These are phyloP conservation scores for Diplosphaera chodatii DNA, from an alignment of 139 green algal genomes.

Conservation along the genomic window DNA sequence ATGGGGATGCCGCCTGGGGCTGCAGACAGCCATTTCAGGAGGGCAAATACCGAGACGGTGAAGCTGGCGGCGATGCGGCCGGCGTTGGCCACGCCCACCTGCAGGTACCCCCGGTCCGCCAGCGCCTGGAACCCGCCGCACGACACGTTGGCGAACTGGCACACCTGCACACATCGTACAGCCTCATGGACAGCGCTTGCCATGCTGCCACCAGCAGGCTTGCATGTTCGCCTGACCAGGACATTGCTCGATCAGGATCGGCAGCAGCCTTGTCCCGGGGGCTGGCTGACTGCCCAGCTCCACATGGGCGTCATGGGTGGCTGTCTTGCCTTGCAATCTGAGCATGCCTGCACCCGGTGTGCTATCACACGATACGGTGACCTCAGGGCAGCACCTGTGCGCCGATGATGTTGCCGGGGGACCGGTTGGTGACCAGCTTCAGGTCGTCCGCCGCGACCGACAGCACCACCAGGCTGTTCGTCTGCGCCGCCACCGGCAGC, in stretches of 20 bases:
- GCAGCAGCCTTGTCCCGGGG: too few species aligned
- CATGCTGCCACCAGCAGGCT: too few species aligned
- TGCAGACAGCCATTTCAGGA: not conserved
- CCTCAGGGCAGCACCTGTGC: constrained; percentile 9
- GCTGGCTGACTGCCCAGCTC: too few species aligned
- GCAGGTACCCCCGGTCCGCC: constrained; percentile 50
- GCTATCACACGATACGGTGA: too few species aligned
- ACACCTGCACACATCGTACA: constrained; percentile 27
- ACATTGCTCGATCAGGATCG: not conserved
- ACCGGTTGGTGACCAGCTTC: constrained; percentile 47
- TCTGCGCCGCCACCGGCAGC: constrained; percentile 45
- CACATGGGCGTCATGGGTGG: too few species aligned
- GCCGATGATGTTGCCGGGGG: constrained; percentile 54
- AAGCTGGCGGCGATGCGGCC: constrained; percentile 51
- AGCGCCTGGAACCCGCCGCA: constrained; percentile 72
- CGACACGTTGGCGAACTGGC: constrained; percentile 28
- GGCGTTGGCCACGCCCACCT: constrained; percentile 46
- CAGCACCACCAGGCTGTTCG: constrained; percentile 58
- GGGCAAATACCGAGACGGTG: constrained; percentile 33
- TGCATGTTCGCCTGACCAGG: not conserved
- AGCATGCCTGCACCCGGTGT: too few species aligned
- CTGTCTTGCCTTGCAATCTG: too few species aligned
- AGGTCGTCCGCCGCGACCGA: constrained; percentile 54
- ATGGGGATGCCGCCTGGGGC: not conserved
- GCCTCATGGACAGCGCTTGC: too few species aligned